Percentiles rank a stretch among this genome's conserved stretches.
These are phyloP conservation scores for Pleodorina starrii DNA, from an alignment of 139 green algal genomes.

Conservation along the genomic window DNA sequence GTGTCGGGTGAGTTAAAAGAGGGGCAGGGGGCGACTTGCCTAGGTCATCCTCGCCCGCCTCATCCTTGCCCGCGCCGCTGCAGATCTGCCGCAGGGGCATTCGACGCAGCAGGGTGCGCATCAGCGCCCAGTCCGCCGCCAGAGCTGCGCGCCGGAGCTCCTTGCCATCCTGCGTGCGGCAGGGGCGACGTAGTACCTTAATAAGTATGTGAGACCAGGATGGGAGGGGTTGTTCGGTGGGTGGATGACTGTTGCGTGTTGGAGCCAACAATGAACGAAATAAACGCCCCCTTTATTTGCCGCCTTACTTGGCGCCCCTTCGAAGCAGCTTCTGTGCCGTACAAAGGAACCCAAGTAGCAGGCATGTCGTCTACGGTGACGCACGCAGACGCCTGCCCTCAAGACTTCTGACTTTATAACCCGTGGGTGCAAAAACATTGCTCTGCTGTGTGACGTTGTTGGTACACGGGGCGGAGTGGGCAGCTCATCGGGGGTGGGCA, in stretches of 20 bases:
- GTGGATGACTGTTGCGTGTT: not conserved
- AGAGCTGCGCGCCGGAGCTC: not conserved
- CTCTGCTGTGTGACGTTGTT: too few species aligned
- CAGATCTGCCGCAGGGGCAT: slow-evolving; percentile 30
- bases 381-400: too few species aligned
- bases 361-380: too few species aligned
- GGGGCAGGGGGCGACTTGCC: too few species aligned
- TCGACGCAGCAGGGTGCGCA: slow-evolving; percentile 35
- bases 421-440: too few species aligned
- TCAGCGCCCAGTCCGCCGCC: slow-evolving; percentile 37
- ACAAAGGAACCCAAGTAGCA: not conserved
- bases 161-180: slow-evolving; percentile 4
- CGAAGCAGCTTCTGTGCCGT: not conserved
- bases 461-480: too few species aligned
- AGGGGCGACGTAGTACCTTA: not conserved
- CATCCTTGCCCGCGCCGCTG: slow-evolving; percentile 6
- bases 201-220: not conserved
- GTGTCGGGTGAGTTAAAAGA: too few species aligned
- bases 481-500: too few species aligned
- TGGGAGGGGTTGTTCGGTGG: not conserved
- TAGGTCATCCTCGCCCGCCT: slow-evolving; percentile 11
- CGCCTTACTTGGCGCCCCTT: not conserved
- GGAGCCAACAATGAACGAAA: not conserved
- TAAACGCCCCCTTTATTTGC: not conserved
- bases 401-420: too few species aligned